Conservation (phyloP, 805 yeast species). For the Metschnikowia amazonensis region DNA sequence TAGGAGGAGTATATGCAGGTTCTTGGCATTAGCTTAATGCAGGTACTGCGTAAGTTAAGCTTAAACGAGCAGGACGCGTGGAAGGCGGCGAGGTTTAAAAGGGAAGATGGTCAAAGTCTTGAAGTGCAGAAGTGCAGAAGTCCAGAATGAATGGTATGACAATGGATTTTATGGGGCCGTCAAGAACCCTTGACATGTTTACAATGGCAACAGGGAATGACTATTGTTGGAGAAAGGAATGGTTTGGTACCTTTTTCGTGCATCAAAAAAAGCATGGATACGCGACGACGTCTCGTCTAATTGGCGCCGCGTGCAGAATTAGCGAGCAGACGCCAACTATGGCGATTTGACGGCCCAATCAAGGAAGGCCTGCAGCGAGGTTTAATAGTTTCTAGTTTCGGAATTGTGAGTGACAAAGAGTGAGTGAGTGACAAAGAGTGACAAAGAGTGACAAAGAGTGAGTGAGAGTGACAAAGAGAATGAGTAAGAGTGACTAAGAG, state of each 20-base stretch:
- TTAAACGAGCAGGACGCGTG: not conserved
- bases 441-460: too few relatives aligned
- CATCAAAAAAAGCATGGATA: not conserved
- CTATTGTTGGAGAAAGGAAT: not conserved
- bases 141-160: too few relatives aligned
- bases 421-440: too few relatives aligned
- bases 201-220: not conserved
- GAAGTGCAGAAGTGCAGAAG: too few relatives aligned
- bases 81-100: not conserved
- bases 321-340: not conserved
- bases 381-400: not conserved
- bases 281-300: constrained; percentile 1
- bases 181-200: too few relatives aligned
- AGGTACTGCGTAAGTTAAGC: not conserved
- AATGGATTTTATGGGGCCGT: too few relatives aligned
- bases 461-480: too few relatives aligned
- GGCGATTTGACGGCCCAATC: not conserved
- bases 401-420: too few relatives aligned
- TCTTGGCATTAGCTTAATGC: not conserved
- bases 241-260: not conserved
- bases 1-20: not conserved
- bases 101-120: not conserved
- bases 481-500: too few relatives aligned
- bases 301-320: not conserved
- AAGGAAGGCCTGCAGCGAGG: too few relatives aligned